Evolutionary conservation across 177 flowering plant genomes (phyloP).

Genomic region (Tripterygium wilfordii): DNA sequence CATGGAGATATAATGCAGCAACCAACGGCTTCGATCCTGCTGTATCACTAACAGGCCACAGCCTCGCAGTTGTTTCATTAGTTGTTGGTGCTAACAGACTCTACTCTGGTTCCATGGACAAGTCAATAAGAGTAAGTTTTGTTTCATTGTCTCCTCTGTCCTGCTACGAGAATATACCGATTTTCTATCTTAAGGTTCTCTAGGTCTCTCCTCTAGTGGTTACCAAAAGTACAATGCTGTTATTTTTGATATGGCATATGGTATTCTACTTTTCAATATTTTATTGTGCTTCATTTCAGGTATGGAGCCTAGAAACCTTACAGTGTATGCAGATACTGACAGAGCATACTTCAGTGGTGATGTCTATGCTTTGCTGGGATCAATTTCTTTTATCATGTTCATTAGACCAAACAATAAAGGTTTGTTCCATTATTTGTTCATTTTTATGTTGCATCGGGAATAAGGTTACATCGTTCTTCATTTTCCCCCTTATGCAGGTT

Average conservation of each 20-base stretch:
- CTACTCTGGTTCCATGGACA: conserved; percentile 95
- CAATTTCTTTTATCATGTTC: conserved; percentile 87
- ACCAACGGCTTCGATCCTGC: conserved; percentile 79
- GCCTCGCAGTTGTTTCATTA: conserved; percentile 65
- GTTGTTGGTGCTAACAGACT: conserved; percentile 86
- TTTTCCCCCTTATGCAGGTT: conserved; percentile 47
- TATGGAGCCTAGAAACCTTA: conserved; percentile 85
- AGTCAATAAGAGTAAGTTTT: conserved; percentile 70
- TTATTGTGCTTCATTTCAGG: conserved; percentile 38
- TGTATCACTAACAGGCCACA: conserved; percentile 73
- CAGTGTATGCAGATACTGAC: conserved; percentile 75
- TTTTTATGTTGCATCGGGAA: not conserved
- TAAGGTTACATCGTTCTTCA: not conserved
- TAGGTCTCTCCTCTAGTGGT: no score
- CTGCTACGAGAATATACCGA: no score
- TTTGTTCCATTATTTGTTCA: conserved; percentile 12
- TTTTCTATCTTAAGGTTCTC: no score
- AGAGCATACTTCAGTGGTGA: conserved; percentile 78
- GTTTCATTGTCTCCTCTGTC: no score
- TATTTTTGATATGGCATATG: no score
- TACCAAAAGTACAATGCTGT: no score
- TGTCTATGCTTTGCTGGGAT: conserved; percentile 96
- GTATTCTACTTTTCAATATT: conserved; percentile 3
- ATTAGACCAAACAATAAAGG: conserved; percentile 86
- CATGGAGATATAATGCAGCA: conserved; percentile 70